Percentiles rank a stretch among this genome's conserved stretches.
Conservation (phyloP, 441 rosid genomes). For the Omphalea diandra region DNA sequence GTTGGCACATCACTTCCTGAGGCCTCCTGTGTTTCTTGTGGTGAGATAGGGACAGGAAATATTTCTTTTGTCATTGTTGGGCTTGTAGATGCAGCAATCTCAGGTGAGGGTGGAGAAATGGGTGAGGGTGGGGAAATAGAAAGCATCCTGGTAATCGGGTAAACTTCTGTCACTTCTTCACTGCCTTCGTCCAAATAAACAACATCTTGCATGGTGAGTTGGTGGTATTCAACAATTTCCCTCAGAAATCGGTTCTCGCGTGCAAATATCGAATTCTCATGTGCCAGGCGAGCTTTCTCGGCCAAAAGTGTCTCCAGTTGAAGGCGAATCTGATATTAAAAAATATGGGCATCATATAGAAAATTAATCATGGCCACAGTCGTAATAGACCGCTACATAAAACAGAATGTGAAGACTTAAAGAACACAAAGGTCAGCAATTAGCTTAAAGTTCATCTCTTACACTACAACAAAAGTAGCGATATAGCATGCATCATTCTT, state of each 20-base stretch:
- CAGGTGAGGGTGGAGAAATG: too few species aligned
- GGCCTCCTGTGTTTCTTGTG: conserved; percentile 31
- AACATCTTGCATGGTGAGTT: conserved; percentile 87
- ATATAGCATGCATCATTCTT: background rate
- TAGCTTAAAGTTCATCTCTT: background rate
- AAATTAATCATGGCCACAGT: background rate
- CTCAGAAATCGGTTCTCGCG: conserved; percentile 83
- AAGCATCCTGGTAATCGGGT: conserved; percentile 52
- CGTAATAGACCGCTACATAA: too few species aligned
- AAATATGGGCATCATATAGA: background rate
- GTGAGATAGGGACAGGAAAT: conserved; percentile 25
- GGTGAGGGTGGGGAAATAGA: conserved; percentile 54
- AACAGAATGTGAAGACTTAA: background rate
- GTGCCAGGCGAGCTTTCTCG: conserved; percentile 88
- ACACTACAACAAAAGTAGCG: background rate
- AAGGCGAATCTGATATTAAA: conserved; percentile 68
- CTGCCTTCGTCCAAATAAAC: conserved; percentile 75
- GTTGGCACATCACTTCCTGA: conserved; percentile 30
- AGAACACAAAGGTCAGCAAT: background rate
- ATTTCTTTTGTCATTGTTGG: conserved; percentile 32
- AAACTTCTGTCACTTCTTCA: conserved; percentile 77
- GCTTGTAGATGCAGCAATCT: conserved; percentile 31
- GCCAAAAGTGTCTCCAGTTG: conserved; percentile 91
- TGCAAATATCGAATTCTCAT: conserved; percentile 72
- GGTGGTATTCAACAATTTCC: conserved; percentile 94